Percentiles rank a stretch among this genome's conserved stretches.
Conservation (phyloP, 73 alveolate genomes). For the Symbiodinium pilosum region DNA sequence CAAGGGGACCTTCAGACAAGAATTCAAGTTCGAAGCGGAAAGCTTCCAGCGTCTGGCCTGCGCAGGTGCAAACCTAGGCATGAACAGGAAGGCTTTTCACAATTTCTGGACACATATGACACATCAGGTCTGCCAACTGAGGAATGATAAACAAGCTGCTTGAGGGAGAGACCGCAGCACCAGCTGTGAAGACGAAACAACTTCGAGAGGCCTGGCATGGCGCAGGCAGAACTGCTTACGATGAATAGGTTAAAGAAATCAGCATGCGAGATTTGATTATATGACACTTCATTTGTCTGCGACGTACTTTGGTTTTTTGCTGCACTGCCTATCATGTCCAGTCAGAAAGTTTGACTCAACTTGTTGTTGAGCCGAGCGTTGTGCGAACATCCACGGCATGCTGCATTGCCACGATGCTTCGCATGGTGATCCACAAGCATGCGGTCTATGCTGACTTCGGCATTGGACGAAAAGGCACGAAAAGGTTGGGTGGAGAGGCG, state of each 20-base stretch:
- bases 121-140: too few relatives aligned
- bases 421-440: too few relatives aligned
- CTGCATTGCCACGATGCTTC: background rate
- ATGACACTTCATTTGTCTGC: too few relatives aligned
- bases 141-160: too few relatives aligned
- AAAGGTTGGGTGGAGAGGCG: too few relatives aligned
- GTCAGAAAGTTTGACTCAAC: background rate
- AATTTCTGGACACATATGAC: too few relatives aligned
- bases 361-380: background rate
- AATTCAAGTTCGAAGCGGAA: background rate
- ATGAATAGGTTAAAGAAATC: too few relatives aligned
- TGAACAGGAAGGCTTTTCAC: too few relatives aligned
- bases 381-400: background rate
- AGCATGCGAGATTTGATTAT: too few relatives aligned
- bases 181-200: background rate
- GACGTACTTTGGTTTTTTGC: too few relatives aligned
- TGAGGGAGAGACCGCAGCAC: constrained; percentile 17
- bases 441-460: background rate
- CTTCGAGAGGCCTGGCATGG: constrained; percentile 31
- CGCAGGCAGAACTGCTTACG: background rate
- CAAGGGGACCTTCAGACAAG: background rate
- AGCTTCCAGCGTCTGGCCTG: background rate
- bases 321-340: background rate
- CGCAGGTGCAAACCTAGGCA: background rate
- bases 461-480: background rate